These are phyloP conservation scores for Eurotiales sp. DNA, from an alignment of 2,329 filamentous ascomycete genomes.

Conservation along the genomic window DNA sequence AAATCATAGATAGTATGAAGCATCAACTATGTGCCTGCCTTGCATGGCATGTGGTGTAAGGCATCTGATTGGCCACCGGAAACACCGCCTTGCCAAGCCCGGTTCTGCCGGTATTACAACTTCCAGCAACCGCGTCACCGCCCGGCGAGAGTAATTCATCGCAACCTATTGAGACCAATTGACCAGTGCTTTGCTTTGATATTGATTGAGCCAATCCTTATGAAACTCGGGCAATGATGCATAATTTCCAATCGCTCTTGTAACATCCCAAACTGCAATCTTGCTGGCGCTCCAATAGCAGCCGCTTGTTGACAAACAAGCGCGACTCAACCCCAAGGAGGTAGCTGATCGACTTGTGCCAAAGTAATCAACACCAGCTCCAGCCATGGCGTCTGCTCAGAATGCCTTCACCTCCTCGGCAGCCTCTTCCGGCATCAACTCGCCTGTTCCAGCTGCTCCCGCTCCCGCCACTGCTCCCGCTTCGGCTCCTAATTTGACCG, in stretches of 20 bases:
- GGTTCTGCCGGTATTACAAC: conserved; percentile 12
- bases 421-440: conserved; percentile 36
- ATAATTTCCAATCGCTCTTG: too few relatives aligned
- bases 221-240: background rate
- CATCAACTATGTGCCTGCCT: background rate
- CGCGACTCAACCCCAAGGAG: background rate
- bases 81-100: conserved; percentile 5
- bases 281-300: too few relatives aligned
- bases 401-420: conserved; percentile 29
- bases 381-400: conserved; percentile 30
- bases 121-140: background rate
- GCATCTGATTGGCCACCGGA: background rate
- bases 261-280: too few relatives aligned
- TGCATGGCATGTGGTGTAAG: too few relatives aligned
- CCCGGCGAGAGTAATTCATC: background rate
- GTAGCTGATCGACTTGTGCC: background rate
- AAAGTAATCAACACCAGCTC: background rate
- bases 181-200: background rate
- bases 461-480: conserved; percentile 28
- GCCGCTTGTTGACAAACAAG: too few relatives aligned
- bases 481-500: conserved; percentile 26
- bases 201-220: background rate
- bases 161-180: background rate
- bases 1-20: too few relatives aligned
- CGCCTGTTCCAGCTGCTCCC: conserved; percentile 30